Conservation (phyloP, 2,329 filamentous ascomycete genomes). For the Neonectria faginata region DNA sequence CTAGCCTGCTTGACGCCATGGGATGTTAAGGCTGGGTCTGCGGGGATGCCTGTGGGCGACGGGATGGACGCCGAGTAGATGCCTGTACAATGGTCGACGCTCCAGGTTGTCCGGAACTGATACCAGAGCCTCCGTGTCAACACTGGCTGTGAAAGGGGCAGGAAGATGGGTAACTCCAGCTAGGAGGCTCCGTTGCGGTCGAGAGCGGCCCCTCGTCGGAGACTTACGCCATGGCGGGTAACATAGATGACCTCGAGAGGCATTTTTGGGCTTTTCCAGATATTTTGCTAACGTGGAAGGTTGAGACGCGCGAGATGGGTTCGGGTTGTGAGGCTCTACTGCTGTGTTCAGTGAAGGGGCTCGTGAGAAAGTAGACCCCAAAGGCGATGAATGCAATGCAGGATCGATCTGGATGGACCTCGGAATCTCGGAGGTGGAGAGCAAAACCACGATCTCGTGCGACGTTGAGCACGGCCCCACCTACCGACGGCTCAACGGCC, state of each 20-base stretch:
- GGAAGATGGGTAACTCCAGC: background rate
- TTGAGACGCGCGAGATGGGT: background rate
- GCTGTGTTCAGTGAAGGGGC: background rate
- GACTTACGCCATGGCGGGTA: conserved; percentile 78
- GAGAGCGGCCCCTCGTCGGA: conserved; percentile 19
- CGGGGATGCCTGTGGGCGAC: conserved; percentile 88
- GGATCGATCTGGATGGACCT: conserved; percentile 15
- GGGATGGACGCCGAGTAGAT: conserved; percentile 78
- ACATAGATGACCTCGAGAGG: conserved; percentile 79
- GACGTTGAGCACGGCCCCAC: conserved; percentile 19
- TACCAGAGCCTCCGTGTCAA: conserved; percentile 35
- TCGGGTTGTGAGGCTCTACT: background rate
- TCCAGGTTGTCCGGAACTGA: conserved; percentile 92
- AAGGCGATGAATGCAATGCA: background rate
- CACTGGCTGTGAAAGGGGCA: conserved; percentile 8
- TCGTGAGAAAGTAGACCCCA: background rate
- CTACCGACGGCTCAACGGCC: background rate
- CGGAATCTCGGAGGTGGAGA: conserved; percentile 13
- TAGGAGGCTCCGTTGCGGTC: conserved; percentile 12
- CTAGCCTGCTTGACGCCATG: conserved; percentile 87
- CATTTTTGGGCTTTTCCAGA: conserved; percentile 56
- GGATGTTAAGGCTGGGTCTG: conserved; percentile 87
- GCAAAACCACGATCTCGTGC: conserved; percentile 12
- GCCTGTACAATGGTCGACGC: conserved; percentile 83
- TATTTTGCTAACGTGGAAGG: background rate